These are phyloP conservation scores for Solanum dulcamara DNA, from an alignment of 257 asterid species.

Conservation along the genomic window DNA sequence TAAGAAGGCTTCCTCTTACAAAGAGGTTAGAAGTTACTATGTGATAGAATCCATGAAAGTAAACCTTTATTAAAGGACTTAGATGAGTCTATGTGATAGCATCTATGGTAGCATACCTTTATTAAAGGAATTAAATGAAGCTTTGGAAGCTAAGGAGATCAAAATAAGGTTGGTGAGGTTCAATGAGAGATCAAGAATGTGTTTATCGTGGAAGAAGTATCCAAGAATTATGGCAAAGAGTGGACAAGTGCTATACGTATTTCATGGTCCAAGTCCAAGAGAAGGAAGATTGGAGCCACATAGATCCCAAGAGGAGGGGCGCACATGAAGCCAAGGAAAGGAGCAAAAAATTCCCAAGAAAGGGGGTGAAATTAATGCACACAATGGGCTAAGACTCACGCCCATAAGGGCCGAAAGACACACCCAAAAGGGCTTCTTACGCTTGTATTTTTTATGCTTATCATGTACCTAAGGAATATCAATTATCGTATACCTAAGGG, in stretches of 20 bases:
- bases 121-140: not conserved
- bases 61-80: not conserved
- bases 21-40: not conserved
- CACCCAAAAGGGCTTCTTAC: not conserved
- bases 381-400: not conserved
- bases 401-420: not conserved
- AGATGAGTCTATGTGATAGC: not conserved
- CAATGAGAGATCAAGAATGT: not conserved
- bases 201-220: not conserved
- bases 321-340: not conserved
- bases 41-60: not conserved
- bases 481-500: not conserved
- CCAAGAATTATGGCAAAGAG: not conserved
- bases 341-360: not conserved
- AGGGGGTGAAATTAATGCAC: not conserved
- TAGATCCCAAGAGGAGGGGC: not conserved
- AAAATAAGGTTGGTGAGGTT: not conserved
- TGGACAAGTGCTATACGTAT: not conserved
- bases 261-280: not conserved
- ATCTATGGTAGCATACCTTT: not conserved
- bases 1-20: not conserved
- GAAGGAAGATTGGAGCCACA: not conserved
- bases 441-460: not conserved
- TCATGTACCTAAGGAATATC: not conserved
- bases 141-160: not conserved